Evolutionary conservation across 1,284 basidiomycete species (phyloP), one percentile per base, ranked within the genome.

Genomic region (Erythrobasidium hasegawianum): DNA sequence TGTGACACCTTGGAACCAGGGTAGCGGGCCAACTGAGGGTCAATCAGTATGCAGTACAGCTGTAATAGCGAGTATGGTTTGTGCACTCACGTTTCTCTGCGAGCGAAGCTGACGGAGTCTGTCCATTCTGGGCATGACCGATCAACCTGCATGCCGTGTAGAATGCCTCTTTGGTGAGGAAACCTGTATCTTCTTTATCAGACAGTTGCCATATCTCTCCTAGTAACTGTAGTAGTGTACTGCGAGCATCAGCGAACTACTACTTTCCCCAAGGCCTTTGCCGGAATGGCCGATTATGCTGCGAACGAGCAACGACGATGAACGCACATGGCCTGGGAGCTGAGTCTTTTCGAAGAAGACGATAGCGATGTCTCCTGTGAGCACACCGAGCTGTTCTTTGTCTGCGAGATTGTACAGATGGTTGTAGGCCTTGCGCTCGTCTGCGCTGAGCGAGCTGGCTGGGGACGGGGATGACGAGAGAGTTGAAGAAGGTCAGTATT

Each of bases 141-240:
- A 98, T 92, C 50, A 98, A 82, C 61, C 96, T 84, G 26, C 96
- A 81, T 9, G 90, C 93, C 68, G 89, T 82, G 50, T 89, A 86
- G 75, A 92, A 88, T 8, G 88, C 88, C 72, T 89, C 90, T 71
- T 83, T 85, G 14, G 90, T 87, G 64, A 99, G 83, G 79, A 88
- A 92, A 2, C 94, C 94, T 69, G 89, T 89, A 81, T 96, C 93
- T 52, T 91, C 87, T 57, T 88, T 87, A 80, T 99, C 96, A 45
- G 93, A 87, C 68, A 97, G 80, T 60, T 82, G 84, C 95, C 96
- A 99, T 72, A 99, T 87, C 80, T 96, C 89, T 47, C 93, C 92
- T 67, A 98, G 86, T n/a, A 60, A 66, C 5, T 74, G 57, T 14
- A n/a, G n/a, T n/a, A n/a, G n/a, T n/a, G n/a, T n/a, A n/a, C n/a